A percentile compares a stretch with the other conserved stretches of the same genome.
Evolutionary conservation across 441 rosid genomes (phyloP).

Genomic region (Dalechampia spathulata): DNA sequence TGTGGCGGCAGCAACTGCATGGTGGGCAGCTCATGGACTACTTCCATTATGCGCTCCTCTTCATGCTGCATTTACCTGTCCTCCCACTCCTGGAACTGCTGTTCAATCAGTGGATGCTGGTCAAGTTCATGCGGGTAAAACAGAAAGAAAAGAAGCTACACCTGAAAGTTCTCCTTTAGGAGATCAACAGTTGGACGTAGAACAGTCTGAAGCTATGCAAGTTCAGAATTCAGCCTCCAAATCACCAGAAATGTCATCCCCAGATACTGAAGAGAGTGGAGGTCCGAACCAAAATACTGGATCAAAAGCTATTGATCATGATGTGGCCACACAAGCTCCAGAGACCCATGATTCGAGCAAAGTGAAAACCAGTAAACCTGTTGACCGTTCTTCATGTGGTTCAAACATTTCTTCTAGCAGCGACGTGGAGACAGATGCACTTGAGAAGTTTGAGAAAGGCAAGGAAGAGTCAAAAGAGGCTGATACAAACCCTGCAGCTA

Average conservation of each 20-base stretch:
- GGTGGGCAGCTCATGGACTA: slow-evolving; percentile 98
- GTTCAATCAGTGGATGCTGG: slow-evolving; percentile 35
- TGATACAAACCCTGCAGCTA: slow-evolving; percentile 35
- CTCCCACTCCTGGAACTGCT: slow-evolving; percentile 37
- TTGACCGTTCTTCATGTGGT: slow-evolving; percentile 89
- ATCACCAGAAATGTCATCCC: slow-evolving; percentile 33
- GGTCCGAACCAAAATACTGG: slow-evolving; percentile 34
- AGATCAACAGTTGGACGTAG: slow-evolving; percentile 33
- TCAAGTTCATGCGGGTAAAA: slow-evolving; percentile 25
- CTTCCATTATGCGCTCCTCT: slow-evolving; percentile 73
- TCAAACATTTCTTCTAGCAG: slow-evolving; percentile 90
- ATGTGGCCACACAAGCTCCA: slow-evolving; percentile 31
- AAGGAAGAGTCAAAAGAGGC: slow-evolving; percentile 45
- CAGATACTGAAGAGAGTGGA: slow-evolving; percentile 53
- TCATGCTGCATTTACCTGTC: slow-evolving; percentile 46
- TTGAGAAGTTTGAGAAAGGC: slow-evolving; percentile 50
- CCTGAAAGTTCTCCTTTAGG: slow-evolving; percentile 32
- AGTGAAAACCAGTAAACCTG: slow-evolving; percentile 50
- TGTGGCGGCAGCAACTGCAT: slow-evolving; percentile 93
- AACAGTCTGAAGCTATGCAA: slow-evolving; percentile 43
- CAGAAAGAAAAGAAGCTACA: slow-evolving; percentile 22
- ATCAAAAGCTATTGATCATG: slow-evolving; percentile 29
- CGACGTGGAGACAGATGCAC: slow-evolving; percentile 71
- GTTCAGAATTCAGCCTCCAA: slow-evolving; percentile 50
- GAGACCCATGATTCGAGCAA: slow-evolving; percentile 42